Evolutionary conservation across 129 eudicot genomes (phyloP).

Genomic region (Gnaphalium uliginosum): DNA sequence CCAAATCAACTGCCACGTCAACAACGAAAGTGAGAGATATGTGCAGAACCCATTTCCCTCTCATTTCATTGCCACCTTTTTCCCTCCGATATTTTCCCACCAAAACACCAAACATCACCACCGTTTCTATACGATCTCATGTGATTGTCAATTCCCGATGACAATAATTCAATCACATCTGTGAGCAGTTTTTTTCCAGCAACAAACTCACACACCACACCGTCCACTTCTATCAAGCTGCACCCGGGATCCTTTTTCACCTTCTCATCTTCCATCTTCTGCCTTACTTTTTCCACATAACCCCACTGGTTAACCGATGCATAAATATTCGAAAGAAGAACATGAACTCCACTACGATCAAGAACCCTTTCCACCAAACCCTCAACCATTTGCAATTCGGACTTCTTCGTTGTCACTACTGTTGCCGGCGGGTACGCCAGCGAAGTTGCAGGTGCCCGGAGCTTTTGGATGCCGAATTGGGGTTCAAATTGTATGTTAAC

Average conservation of each 20-base stretch:
- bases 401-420: too few relatives aligned
- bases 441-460: too few relatives aligned
- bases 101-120: too few relatives aligned
- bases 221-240: background rate
- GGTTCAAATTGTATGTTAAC: too few relatives aligned
- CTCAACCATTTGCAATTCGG: conserved; percentile 41
- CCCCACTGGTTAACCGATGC: conserved; percentile 67
- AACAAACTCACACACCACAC: background rate
- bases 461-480: too few relatives aligned
- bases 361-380: conserved; percentile 39
- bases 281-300: conserved; percentile 57
- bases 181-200: background rate
- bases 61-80: too few relatives aligned
- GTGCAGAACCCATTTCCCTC: too few relatives aligned
- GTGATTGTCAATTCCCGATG: background rate
- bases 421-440: too few relatives aligned
- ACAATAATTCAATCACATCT: background rate
- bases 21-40: too few relatives aligned
- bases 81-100: too few relatives aligned
- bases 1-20: too few relatives aligned
- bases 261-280: conserved; percentile 49
- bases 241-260: conserved; percentile 34
- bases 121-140: background rate
- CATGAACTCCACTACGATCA: conserved; percentile 59
- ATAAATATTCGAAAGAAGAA: conserved; percentile 73